Base-by-base conservation (phyloP, 345 rosid genomes). In the Zanthoxylum bungeanum region DNA sequence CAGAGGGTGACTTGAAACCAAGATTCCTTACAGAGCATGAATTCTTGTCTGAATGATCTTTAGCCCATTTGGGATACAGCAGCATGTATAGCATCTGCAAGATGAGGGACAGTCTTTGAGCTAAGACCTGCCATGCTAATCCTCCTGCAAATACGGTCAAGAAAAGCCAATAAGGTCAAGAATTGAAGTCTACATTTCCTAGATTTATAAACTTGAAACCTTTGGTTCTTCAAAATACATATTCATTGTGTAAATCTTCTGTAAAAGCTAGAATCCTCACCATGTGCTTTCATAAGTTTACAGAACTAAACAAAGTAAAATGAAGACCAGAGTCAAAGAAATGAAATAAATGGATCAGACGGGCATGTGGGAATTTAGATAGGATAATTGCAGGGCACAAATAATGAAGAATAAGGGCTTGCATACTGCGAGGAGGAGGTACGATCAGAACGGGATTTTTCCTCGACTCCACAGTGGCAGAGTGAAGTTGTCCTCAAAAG, bases 81-180 rank as follows among this genome's bases (percentile, higher is more conserved):
- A 64, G 89, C 91, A 81, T 90, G 91, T 12, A 90, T 85, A 24
- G 96, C 92, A 58, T 85, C 92, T 0, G 86, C 85, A 22, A 90
- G 89, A 72, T 85, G 85, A 61, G 91, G 89, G 49, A 88, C 82
- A 2, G 91, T 90, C 75, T 66, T 86, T 4, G 86, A 57, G 64
- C 92, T 88, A 44, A 90, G 84, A 40, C 92, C 92, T 16, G 96
- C 91, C 87, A 90, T 82, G 84, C 92, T 90, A 65, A 90, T 90
- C 74, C 96, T 86, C 91, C 96, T 90, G 89, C 81, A 80, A 78
- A 72, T 40, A 40, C 19, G 37, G 39, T 19, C 19, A 9, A 65
- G 19, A 25, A 12, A 55, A 42, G 9, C 36, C 10, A 8, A 39
- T 64, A 16, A 64, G 42, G 22, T 44, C 30, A 40, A 40, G 4